Base-by-base conservation (phyloP, 2,329 filamentous ascomycete species). In the Talaromyces amestolkiae region DNA sequence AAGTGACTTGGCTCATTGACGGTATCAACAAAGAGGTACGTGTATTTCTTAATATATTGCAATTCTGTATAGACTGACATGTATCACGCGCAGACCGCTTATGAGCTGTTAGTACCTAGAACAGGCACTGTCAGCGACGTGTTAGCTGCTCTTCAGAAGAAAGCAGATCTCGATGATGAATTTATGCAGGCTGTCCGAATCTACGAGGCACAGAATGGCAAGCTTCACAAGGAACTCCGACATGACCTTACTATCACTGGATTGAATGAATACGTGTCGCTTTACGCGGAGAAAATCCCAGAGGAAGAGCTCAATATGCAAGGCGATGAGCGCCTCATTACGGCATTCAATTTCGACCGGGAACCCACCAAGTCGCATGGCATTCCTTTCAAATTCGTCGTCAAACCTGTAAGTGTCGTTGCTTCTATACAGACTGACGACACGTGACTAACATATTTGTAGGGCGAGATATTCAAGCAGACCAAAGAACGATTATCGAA, bases 401-500 rank as follows among this genome's bases (percentile, higher is more conserved):
- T 98, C 47, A 89, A 93, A 70, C 88, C 92, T 77, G 91, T 93
- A 81, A 76, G 86, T 79, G 24, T 6, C 2, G 4, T 35, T 43
- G 49, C 5, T 45, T 17, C 31, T 9, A 58, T 45, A 39, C 9
- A 9, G 13, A 45, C 6, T 37, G 8, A 24, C 24, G 39, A 27
- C 39, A 58, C 13, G 11, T 45, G 24, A 13, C 45, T 66, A 53
- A 62, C 45, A 75, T 62, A 66, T 22, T 5, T 6, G 13, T 65
- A 94, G 87, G 91, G 88, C 63, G 95, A 99, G 77, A 83, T 85
- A 45, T 98, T 99, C 79, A 88, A 87, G 66, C 92, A 98, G 39
- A 97, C 93, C 51, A 97, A 94, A 81, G 92, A 96, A 80, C 88
- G 95, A n/a, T 83, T 99, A 3, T 93, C 95, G 71, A 94, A 93